These are phyloP conservation scores for Podaxis sp. DNA, from an alignment of 768 basidiomycete species.

Conservation along the genomic window DNA sequence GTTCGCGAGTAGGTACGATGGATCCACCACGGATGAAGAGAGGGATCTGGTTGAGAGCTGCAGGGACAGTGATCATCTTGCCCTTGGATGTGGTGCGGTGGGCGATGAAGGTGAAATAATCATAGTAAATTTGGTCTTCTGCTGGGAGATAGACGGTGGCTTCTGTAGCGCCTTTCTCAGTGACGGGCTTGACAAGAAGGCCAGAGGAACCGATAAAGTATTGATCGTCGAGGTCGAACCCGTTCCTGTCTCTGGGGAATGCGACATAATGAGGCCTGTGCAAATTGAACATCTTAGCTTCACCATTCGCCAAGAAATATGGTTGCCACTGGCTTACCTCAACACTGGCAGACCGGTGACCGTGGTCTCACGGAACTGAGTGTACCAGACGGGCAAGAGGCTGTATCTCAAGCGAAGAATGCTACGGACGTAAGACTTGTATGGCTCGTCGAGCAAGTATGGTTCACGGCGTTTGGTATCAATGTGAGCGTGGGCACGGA, in stretches of 20 bases:
- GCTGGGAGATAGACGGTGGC: constrained; percentile 73
- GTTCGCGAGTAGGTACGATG: constrained; percentile 83
- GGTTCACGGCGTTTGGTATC: constrained; percentile 98
- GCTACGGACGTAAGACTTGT: constrained; percentile 78
- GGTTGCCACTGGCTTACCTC: constrained; percentile 45
- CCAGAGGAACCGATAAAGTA: constrained; percentile 89
- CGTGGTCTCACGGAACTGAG: constrained; percentile 89
- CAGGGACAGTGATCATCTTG: constrained; percentile 70
- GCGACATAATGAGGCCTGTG: constrained; percentile 90
- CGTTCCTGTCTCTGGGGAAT: constrained; percentile 85
- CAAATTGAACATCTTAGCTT: background rate
- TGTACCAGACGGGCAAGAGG: constrained; percentile 94
- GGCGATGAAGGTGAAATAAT: constrained; percentile 76
- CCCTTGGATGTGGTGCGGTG: constrained; percentile 69
- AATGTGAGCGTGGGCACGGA: constrained; percentile 97
- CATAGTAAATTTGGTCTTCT: constrained; percentile 92
- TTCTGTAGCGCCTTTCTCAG: constrained; percentile 65
- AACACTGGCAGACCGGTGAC: constrained; percentile 80
- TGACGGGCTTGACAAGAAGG: constrained; percentile 89
- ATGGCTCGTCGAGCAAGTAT: constrained; percentile 86
- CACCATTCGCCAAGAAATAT: background rate
- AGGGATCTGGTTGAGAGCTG: constrained; percentile 79
- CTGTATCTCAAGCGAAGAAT: constrained; percentile 80
- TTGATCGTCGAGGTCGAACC: constrained; percentile 92
- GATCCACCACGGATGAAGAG: constrained; percentile 89